Percentiles rank a stretch among this genome's conserved stretches.
Evolutionary conservation across 2,329 filamentous ascomycete genomes (phyloP).

Genomic region (Fusarium buxicola): DNA sequence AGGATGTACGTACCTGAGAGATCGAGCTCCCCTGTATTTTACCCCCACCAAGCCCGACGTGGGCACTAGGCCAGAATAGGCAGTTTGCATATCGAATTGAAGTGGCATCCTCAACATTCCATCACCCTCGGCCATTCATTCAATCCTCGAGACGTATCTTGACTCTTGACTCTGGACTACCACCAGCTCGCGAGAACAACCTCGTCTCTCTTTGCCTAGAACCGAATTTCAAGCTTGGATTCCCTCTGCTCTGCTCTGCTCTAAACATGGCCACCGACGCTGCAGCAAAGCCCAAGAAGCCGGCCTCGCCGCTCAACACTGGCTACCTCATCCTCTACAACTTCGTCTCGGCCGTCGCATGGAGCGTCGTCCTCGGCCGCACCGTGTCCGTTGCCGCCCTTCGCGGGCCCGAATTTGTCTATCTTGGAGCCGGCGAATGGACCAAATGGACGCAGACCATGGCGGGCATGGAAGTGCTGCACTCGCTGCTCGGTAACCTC

Average conservation of each 20-base stretch:
- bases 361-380: slow-evolving; percentile 80
- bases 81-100: slow-evolving; percentile 18
- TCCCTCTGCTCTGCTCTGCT: too few relatives aligned
- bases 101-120: slow-evolving; percentile 37
- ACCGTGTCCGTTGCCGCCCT: slow-evolving; percentile 67
- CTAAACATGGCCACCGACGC: slow-evolving; percentile 41
- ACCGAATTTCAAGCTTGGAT: too few relatives aligned
- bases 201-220: too few relatives aligned
- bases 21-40: not conserved
- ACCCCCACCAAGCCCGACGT: slow-evolving; percentile 17
- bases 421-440: slow-evolving; percentile 72
- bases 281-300: slow-evolving; percentile 41
- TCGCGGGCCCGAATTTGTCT: slow-evolving; percentile 69
- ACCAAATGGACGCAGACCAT: slow-evolving; percentile 85
- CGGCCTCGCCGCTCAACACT: slow-evolving; percentile 58
- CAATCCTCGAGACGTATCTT: too few relatives aligned
- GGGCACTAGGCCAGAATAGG: slow-evolving; percentile 34
- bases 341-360: slow-evolving; percentile 78
- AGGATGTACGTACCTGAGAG: too few relatives aligned
- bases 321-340: slow-evolving; percentile 91
- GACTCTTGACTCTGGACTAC: not conserved
- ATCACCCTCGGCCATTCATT: too few relatives aligned
- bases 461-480: slow-evolving; percentile 84
- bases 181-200: too few relatives aligned
- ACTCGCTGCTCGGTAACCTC: slow-evolving; percentile 77